Percentiles rank a stretch among this genome's conserved stretches.
These are phyloP conservation scores for Schizosaccharomyces lindneri DNA, from an alignment of 805 yeast species.

Conservation along the genomic window DNA sequence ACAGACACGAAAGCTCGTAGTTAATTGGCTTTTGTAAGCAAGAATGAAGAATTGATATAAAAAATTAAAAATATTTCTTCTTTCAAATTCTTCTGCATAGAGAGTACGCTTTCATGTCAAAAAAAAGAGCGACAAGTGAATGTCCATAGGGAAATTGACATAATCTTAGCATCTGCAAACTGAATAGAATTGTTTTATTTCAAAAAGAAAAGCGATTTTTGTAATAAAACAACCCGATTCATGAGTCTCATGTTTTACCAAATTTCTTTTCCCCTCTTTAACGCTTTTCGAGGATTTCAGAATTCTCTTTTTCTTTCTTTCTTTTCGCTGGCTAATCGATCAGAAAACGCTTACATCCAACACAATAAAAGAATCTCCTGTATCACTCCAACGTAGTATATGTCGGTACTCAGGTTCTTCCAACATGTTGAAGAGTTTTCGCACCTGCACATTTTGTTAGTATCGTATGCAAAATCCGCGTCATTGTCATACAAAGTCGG, in stretches of 20 bases:
- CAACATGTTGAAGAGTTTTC: conserved; percentile 33
- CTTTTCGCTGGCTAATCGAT: background rate
- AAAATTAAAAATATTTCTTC: too few relatives aligned
- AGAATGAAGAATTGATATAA: too few relatives aligned
- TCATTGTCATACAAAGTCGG: background rate
- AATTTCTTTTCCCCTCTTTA: background rate
- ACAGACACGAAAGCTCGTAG: too few relatives aligned
- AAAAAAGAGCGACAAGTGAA: background rate
- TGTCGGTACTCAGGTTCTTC: conserved; percentile 53
- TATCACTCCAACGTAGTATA: conserved; percentile 63
- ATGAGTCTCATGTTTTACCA: background rate
- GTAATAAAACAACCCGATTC: background rate
- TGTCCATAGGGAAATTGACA: background rate
- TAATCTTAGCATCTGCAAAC: background rate
- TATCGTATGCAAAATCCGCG: background rate
- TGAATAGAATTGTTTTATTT: background rate
- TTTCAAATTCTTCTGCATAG: too few relatives aligned
- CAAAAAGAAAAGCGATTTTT: background rate
- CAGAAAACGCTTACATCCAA: conserved; percentile 22
- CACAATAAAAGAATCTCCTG: conserved; percentile 75
- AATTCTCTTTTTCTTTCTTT: background rate
- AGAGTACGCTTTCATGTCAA: too few relatives aligned
- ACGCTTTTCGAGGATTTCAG: background rate
- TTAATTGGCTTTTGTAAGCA: too few relatives aligned
- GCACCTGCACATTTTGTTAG: background rate